phyloP scores from a whole-genome alignment of 148 eudicot genomes.

The Rhododendron williamsianum region DNA sequence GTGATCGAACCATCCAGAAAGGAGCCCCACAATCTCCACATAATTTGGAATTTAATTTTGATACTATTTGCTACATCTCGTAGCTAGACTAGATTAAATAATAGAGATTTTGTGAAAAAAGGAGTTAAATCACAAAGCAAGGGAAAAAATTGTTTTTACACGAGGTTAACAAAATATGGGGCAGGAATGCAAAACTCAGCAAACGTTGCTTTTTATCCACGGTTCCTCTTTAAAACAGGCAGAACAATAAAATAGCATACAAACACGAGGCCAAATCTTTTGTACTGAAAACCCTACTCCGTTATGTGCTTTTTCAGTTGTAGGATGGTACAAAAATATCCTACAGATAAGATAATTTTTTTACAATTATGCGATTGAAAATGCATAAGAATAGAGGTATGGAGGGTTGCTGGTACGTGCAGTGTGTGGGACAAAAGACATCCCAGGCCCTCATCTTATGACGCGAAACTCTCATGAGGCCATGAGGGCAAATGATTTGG shows the following conservation, averaged over 20 bases:
- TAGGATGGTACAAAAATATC: too few relatives aligned
- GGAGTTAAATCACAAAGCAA: too few relatives aligned
- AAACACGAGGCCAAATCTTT: too few relatives aligned
- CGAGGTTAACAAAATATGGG: neutral
- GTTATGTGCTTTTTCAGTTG: too few relatives aligned
- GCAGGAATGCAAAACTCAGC: neutral
- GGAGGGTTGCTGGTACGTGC: neutral
- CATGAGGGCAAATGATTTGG: neutral
- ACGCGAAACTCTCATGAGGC: neutral
- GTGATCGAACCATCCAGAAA: too few relatives aligned
- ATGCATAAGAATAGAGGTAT: neutral
- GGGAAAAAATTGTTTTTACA: too few relatives aligned
- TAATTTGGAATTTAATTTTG: neutral
- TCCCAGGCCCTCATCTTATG: neutral
- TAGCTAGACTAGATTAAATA: neutral
- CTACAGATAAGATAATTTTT: too few relatives aligned
- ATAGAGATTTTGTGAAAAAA: too few relatives aligned
- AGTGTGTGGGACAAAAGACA: neutral
- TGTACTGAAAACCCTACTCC: too few relatives aligned
- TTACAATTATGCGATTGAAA: neutral
- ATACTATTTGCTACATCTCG: neutral
- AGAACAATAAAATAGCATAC: too few relatives aligned
- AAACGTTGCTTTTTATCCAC: neutral
- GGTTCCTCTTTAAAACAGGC: neutral
- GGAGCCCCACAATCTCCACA: too few relatives aligned